phyloP scores from a whole-genome alignment of 768 basidiomycete genomes.

The Boletus sp. region DNA sequence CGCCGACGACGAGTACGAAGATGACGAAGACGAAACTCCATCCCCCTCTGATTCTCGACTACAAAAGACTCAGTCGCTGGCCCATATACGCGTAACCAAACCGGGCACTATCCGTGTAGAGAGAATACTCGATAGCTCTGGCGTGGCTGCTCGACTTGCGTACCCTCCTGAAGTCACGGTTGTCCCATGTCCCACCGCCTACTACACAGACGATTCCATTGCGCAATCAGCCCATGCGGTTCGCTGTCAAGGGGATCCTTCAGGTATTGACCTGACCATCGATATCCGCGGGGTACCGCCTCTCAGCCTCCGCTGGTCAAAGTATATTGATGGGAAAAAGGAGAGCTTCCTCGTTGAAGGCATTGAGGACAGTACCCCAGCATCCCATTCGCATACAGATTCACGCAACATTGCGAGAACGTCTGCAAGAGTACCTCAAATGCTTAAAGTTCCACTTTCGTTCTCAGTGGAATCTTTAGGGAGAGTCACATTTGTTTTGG shows the following conservation, averaged over 20 bases:
- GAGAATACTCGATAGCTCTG: slow-evolving; percentile 64
- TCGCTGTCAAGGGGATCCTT: slow-evolving; percentile 68
- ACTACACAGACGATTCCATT: slow-evolving; percentile 48
- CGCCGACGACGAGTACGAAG: slow-evolving; percentile 68
- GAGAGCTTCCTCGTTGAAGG: slow-evolving; percentile 82
- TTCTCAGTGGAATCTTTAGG: slow-evolving; percentile 63
- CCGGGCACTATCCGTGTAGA: slow-evolving; percentile 77
- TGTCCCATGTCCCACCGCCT: slow-evolving; percentile 78
- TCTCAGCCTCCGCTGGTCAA: slow-evolving; percentile 73
- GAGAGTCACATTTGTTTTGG: slow-evolving; percentile 67
- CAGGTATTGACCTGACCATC: slow-evolving; percentile 54
- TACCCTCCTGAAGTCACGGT: slow-evolving; percentile 62
- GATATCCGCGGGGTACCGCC: slow-evolving; percentile 73
- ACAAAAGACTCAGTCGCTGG: slow-evolving; percentile 71
- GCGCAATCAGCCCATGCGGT: slow-evolving; percentile 38
- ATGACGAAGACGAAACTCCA: slow-evolving; percentile 40
- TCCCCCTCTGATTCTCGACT: slow-evolving; percentile 44
- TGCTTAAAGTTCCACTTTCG: slow-evolving; percentile 64
- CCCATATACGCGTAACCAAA: slow-evolving; percentile 66
- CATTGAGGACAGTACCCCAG: slow-evolving; percentile 58
- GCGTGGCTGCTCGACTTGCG: slow-evolving; percentile 70
- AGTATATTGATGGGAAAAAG: slow-evolving; percentile 58
- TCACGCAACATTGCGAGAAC: slow-evolving; percentile 21
- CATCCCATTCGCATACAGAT: slow-evolving; percentile 27
- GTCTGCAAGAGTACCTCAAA: slow-evolving; percentile 41